phyloP scores from a whole-genome alignment of 1,139 yeast species.

The Diutina catenulata region DNA sequence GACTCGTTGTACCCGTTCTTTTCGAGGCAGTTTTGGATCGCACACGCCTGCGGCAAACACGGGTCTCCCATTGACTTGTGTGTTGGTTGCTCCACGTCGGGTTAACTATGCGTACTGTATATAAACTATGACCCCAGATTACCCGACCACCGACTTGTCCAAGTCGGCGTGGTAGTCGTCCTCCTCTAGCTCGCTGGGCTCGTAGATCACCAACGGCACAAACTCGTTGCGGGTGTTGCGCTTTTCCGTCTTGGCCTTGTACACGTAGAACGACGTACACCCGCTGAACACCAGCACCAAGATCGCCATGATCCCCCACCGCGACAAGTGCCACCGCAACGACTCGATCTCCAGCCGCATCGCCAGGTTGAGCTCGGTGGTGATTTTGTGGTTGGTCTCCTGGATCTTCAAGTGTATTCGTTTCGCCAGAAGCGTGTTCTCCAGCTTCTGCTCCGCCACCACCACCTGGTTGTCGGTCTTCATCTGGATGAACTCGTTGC shows the following conservation, averaged over 20 bases:
- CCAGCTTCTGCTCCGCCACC: constrained; percentile 76
- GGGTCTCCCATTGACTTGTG: too few relatives aligned
- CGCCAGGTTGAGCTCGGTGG: constrained; percentile 72
- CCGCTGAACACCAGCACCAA: constrained; percentile 29
- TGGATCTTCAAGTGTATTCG: constrained; percentile 61
- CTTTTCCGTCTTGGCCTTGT: constrained; percentile 17
- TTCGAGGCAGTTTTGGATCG: constrained; percentile 53
- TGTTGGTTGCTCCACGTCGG: too few relatives aligned
- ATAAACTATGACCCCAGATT: too few relatives aligned
- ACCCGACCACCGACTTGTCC: too few relatives aligned
- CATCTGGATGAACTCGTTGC: constrained; percentile 52
- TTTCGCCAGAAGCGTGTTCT: constrained; percentile 69
- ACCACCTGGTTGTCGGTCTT: constrained; percentile 76
- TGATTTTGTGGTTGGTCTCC: constrained; percentile 76
- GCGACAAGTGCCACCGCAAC: constrained; percentile 85
- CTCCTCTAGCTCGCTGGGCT: constrained; percentile 38
- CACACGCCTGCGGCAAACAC: constrained; percentile 44
- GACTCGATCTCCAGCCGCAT: constrained; percentile 81
- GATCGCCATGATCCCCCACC: constrained; percentile 70
- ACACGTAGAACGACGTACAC: constrained; percentile 30
- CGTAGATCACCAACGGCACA: constrained; percentile 33
- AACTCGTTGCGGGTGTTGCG: constrained; percentile 22
- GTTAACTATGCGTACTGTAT: too few relatives aligned
- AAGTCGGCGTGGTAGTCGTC: constrained; percentile 37
- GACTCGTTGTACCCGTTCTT: constrained; percentile 46